Evolutionary conservation across 2,329 filamentous ascomycete species (phyloP).

Genomic region (Lachnellula cervina): DNA sequence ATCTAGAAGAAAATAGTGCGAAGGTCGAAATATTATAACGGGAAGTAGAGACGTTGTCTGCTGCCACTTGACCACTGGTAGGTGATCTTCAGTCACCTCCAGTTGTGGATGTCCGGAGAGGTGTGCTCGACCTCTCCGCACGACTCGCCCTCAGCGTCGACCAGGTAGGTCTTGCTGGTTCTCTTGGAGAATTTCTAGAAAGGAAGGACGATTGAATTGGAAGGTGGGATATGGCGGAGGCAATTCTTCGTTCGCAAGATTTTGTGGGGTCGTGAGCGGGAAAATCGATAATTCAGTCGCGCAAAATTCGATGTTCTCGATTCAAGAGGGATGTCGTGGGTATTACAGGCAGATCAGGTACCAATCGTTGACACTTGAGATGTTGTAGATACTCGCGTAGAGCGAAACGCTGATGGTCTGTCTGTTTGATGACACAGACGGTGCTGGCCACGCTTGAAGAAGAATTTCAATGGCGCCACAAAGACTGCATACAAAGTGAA

Average conservation of each 20-base stretch:
- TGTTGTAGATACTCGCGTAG: slow-evolving; percentile 21
- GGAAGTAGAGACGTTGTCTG: slow-evolving; percentile 8
- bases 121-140: slow-evolving; percentile 35
- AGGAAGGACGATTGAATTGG: neutral
- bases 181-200: neutral
- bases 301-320: slow-evolving; percentile 1
- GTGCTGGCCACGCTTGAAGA: slow-evolving; percentile 22
- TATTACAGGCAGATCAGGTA: slow-evolving; percentile 13
- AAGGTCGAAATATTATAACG: slow-evolving; percentile 8
- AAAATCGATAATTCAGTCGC: slow-evolving; percentile 1
- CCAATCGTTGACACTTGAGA: slow-evolving; percentile 9
- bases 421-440: slow-evolving; percentile 26
- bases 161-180: slow-evolving; percentile 11
- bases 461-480: slow-evolving; percentile 8
- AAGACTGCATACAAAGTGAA: slow-evolving; percentile 12
- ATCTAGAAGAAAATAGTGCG: slow-evolving; percentile 2
- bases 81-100: slow-evolving; percentile 26
- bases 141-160: slow-evolving; percentile 20
- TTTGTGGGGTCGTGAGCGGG: neutral
- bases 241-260: neutral
- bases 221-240: neutral
- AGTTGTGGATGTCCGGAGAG: slow-evolving; percentile 34
- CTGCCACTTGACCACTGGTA: slow-evolving; percentile 15
- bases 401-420: slow-evolving; percentile 12
- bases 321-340: neutral